Percentiles rank a stretch among this genome's conserved stretches.
Evolutionary conservation across 129 eudicot species (phyloP).

Genomic region (Artemisia tridentata): DNA sequence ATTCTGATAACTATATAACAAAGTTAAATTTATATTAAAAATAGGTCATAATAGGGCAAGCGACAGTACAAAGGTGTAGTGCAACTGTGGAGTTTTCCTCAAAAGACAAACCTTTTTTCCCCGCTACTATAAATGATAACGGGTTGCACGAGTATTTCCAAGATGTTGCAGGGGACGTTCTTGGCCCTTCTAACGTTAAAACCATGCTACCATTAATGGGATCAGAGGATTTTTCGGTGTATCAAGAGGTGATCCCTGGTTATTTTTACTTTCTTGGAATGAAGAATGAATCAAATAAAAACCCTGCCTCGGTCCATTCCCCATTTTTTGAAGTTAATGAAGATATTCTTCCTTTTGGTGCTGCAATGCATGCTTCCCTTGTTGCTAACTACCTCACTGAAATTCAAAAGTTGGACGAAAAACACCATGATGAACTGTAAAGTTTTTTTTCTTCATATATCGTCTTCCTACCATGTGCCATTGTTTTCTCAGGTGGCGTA

Average conservation of each 20-base stretch:
- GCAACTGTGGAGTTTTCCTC: slow-evolving; percentile 73
- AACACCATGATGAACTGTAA: slow-evolving; percentile 71
- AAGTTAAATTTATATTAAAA: slow-evolving; percentile 14
- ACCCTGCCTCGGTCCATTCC: slow-evolving; percentile 51
- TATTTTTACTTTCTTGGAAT: slow-evolving; percentile 79
- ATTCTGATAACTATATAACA: not conserved
- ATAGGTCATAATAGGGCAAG: slow-evolving; percentile 87
- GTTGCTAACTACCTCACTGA: slow-evolving; percentile 58
- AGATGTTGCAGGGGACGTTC: slow-evolving; percentile 57
- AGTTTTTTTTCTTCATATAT: slow-evolving; percentile 14
- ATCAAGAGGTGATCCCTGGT: slow-evolving; percentile 83
- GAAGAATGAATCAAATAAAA: slow-evolving; percentile 51
- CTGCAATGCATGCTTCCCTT: slow-evolving; percentile 90
- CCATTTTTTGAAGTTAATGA: slow-evolving; percentile 70
- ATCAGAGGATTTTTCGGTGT: slow-evolving; percentile 84
- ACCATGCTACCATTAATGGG: slow-evolving; percentile 80
- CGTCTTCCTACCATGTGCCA: not conserved
- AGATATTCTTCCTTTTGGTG: slow-evolving; percentile 76
- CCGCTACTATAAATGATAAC: slow-evolving; percentile 67
- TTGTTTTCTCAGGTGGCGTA: slow-evolving; percentile 16
- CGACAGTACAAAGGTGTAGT: slow-evolving; percentile 86
- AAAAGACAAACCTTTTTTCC: slow-evolving; percentile 52
- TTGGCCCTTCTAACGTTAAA: slow-evolving; percentile 53
- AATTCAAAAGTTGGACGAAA: slow-evolving; percentile 17
- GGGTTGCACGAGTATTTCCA: slow-evolving; percentile 56